These are phyloP conservation scores for Lasiodiplodia theobromae DNA, from an alignment of 2,329 filamentous ascomycete genomes.

Conservation along the genomic window DNA sequence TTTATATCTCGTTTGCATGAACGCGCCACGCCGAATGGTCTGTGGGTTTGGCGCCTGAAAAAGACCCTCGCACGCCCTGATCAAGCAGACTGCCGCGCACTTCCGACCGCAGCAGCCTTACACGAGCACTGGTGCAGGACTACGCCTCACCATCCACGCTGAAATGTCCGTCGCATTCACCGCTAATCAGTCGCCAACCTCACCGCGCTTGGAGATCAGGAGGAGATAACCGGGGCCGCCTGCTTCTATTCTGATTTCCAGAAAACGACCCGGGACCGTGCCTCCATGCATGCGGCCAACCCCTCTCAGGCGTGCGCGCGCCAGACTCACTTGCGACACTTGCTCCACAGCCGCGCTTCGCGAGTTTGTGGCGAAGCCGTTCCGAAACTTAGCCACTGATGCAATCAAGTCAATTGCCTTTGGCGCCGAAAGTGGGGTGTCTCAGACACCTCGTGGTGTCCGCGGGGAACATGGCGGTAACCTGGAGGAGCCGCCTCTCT, in stretches of 20 bases:
- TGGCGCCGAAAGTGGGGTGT: neutral
- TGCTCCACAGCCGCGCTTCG: slow-evolving; percentile 17
- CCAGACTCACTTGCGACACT: slow-evolving; percentile 16
- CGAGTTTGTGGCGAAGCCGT: slow-evolving; percentile 11
- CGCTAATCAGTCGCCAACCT: slow-evolving; percentile 9
- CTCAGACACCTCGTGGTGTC: slow-evolving; percentile 15
- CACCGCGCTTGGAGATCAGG: slow-evolving; percentile 26
- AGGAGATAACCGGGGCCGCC: slow-evolving; percentile 13
- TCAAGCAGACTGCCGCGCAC: slow-evolving; percentile 15
- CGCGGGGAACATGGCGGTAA: slow-evolving; percentile 9
- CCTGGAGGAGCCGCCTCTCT: slow-evolving; percentile 4
- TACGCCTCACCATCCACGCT: neutral
- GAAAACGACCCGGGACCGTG: slow-evolving; percentile 14
- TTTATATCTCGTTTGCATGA: slow-evolving; percentile 19
- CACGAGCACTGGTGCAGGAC: neutral
- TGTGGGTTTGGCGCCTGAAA: slow-evolving; percentile 20
- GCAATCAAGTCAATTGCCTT: neutral
- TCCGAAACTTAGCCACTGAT: slow-evolving; percentile 3
- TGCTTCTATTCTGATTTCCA: slow-evolving; percentile 18
- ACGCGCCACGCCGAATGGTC: too few relatives aligned
- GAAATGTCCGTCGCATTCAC: slow-evolving; percentile 11
- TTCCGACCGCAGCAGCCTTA: slow-evolving; percentile 1
- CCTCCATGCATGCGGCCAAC: neutral
- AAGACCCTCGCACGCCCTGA: slow-evolving; percentile 11
- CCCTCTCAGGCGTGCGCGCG: slow-evolving; percentile 13